Base-by-base conservation (phyloP, 1,284 basidiomycete species). In the Austroboletus niveus region DNA sequence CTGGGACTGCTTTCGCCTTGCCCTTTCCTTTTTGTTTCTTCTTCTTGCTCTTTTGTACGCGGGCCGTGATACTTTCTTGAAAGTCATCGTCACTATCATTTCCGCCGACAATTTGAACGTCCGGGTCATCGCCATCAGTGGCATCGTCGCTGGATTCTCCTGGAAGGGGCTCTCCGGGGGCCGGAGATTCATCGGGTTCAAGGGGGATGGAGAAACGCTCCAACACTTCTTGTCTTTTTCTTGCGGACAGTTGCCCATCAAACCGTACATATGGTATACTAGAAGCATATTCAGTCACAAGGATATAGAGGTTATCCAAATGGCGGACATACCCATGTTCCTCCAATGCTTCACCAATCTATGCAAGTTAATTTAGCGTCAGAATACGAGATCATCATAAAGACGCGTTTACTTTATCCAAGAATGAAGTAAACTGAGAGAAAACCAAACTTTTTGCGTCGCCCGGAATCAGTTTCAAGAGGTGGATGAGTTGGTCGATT, bases 361-460 rank as follows among this genome's bases (percentile, higher is more conserved):
- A 56, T 48, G 15, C 47, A 40, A 17, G 22, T 24, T 1, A 4
- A 31, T 41, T 66, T 32, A 58, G 47, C 38, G 36, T 20, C 30
- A 40, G 20, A 36, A 43, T 17, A 38, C n/a, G 4, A 31, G 1
- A 10, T 27, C 1, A 5, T 24, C 22, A 24, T 24, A 3, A 30
- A 34, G 44, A 48, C n/a, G 8, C 27, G 8, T 35, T 47, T 54
- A 86, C 88, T 73, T 88, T 86, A 69, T 91, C 87, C 53, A 93
- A 69, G 70, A 92, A 93, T 3, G 83, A 81, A 2, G 91, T 94
- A 61, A 93, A 94, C 60, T 92, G 90, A 3, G 87, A 90, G 61
- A 93, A 93, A 1, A 92, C 88, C 1, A 94, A 73, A 1, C 86
- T 87, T 68, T 94, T 94, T 58, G 92, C 88, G 6, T 75, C 78